Percentiles rank a stretch among this genome's conserved stretches.
Conservation (phyloP, 2,329 filamentous ascomycete genomes). For the Paraphaeosphaeria sporulosa region DNA sequence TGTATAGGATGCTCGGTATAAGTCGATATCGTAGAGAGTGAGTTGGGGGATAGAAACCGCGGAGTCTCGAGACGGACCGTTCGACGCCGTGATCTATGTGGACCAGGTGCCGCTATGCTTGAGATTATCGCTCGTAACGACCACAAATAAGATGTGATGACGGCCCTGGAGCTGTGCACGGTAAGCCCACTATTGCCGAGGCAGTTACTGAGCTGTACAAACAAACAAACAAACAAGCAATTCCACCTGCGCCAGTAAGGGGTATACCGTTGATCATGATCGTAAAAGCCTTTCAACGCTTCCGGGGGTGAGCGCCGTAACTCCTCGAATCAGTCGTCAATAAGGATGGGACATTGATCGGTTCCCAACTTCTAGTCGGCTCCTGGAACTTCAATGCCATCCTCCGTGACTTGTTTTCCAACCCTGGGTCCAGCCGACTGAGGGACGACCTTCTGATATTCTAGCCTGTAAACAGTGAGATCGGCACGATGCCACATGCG, state of each 20-base stretch:
- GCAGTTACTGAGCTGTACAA: conserved; percentile 12
- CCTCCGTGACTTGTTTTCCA: too few species aligned
- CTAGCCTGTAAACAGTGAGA: background rate
- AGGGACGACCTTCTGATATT: too few species aligned
- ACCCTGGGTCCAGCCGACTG: too few species aligned
- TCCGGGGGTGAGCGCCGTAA: background rate
- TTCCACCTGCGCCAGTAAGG: conserved; percentile 12
- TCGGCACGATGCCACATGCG: background rate
- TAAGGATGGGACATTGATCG: background rate
- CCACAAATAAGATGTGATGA: conserved; percentile 3
- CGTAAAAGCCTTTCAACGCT: background rate
- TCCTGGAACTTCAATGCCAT: background rate
- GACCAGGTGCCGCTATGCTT: background rate
- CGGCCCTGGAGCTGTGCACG: conserved; percentile 14
- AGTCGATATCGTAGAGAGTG: background rate
- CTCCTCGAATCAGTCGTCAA: background rate
- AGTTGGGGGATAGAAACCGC: background rate
- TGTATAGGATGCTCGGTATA: conserved; percentile 11
- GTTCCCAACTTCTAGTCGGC: background rate
- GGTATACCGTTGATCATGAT: conserved; percentile 21
- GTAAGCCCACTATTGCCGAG: conserved; percentile 17
- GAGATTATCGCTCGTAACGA: background rate
- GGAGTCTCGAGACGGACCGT: conserved; percentile 11
- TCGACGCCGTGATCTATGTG: conserved; percentile 5
- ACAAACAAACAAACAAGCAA: conserved; percentile 10